Conservation (phyloP, 768 basidiomycete genomes). For the Lanmaoa rubissima region DNA sequence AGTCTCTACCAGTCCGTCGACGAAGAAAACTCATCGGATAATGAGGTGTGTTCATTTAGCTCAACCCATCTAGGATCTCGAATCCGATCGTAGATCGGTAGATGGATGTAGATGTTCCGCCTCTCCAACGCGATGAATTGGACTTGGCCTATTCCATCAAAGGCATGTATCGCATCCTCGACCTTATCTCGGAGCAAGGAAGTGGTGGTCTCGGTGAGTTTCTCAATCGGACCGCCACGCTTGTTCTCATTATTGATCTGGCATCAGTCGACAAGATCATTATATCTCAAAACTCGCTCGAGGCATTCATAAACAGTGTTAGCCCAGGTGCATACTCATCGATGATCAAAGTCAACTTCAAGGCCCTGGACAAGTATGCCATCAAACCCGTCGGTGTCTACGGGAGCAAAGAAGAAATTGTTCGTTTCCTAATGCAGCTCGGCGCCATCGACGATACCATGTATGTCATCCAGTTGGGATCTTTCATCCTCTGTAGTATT, state of each 20-base stretch:
- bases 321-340: constrained; percentile 52
- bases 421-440: constrained; percentile 40
- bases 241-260: not conserved
- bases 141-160: constrained; percentile 34
- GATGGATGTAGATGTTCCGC: constrained; percentile 17
- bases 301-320: constrained; percentile 46
- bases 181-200: constrained; percentile 50
- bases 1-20: constrained; percentile 17
- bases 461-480: constrained; percentile 31
- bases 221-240: not conserved
- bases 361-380: constrained; percentile 41
- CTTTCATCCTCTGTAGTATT: not conserved
- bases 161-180: constrained; percentile 53
- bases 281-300: constrained; percentile 51
- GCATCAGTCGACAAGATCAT: constrained; percentile 59
- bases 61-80: not conserved
- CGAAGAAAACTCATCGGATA: not conserved
- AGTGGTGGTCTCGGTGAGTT: constrained; percentile 50
- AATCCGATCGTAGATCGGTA: constrained; percentile 1
- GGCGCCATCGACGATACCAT: constrained; percentile 36
- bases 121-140: constrained; percentile 6
- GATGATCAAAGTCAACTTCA: constrained; percentile 57
- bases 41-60: constrained; percentile 11
- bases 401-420: constrained; percentile 52
- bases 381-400: constrained; percentile 58